Evolutionary conservation across 257 asterid genomes (phyloP), one percentile per base, ranked within the genome.

Genomic region (Capsicum pubescens): DNA sequence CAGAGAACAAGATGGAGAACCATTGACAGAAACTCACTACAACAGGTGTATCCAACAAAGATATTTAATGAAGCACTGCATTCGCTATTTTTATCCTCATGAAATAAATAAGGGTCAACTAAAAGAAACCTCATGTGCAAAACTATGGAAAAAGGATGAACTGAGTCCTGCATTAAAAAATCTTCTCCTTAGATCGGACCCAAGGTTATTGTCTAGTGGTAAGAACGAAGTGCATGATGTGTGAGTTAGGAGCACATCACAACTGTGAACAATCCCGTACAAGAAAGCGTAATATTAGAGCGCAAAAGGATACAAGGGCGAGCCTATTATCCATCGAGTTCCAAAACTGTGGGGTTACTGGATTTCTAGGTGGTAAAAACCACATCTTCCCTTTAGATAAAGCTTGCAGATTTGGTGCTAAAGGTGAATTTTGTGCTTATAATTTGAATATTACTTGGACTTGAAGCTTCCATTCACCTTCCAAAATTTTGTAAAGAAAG

Each of bases 201-300:
- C 54, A 48, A 48, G 54, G 54, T 48, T 48, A 7, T 9, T 8
- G 10, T 9, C 54, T 48, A 8, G 54, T 48, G 54, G 9, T 7
- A 48, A 48, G 54, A 48, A 8, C 13, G 4, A 59, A 59, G 66
- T 1, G 66, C 35, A 59, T 21, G 12, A 64, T 64, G 71, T 64
- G 71, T n/a, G 39, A 64, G 71, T 64, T 64, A 64, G 71, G 71
- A 66, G 46, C 72, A 66, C 72, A 66, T 66, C 72, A 32, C 46
- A 66, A 66, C 46, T 64, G 46, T 13, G 46, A 64, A 26, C 15
- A 17, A 32, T 32, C 46, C 46, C 10, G 3, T 32, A 32, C 46
- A 35, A 66, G 32, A 63, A 32, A 12, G 46, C 44, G 8, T 64
- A 32, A 66, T 12, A 16, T 32, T 66, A 32, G 32, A 66, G 72